A percentile compares a stretch with the other conserved stretches of the same genome.
Conservation (phyloP, 352 stramenopile species). For the Pythium brachiatum region DNA sequence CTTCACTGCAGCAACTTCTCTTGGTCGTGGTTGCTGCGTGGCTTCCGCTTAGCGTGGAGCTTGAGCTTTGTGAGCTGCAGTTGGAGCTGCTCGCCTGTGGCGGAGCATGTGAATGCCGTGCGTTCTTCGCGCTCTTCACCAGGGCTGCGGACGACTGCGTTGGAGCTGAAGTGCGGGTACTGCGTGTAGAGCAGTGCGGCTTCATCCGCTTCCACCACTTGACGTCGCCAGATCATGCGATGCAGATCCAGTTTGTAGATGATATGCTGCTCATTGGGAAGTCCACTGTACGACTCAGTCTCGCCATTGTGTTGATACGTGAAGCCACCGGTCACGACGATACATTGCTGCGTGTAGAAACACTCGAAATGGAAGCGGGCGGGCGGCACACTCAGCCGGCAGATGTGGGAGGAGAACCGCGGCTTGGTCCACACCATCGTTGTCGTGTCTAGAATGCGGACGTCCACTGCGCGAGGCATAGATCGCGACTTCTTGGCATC, state of each 20-base stretch:
- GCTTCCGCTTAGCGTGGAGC: neutral
- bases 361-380: slow-evolving; percentile 28
- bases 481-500: neutral
- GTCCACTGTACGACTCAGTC: slow-evolving; percentile 11
- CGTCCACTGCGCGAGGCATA: slow-evolving; percentile 6
- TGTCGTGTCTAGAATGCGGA: slow-evolving; percentile 23
- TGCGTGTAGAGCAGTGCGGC: slow-evolving; percentile 6
- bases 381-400: slow-evolving; percentile 14
- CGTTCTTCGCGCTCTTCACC: neutral
- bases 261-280: slow-evolving; percentile 14
- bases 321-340: slow-evolving; percentile 24
- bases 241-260: slow-evolving; percentile 63
- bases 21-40: neutral
- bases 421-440: slow-evolving; percentile 32
- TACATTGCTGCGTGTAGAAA: slow-evolving; percentile 13
- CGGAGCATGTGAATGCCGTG: slow-evolving; percentile 25
- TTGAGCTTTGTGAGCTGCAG: slow-evolving; percentile 34
- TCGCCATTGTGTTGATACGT: slow-evolving; percentile 22
- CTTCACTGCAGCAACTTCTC: neutral
- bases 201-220: slow-evolving; percentile 26
- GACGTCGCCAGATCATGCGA: slow-evolving; percentile 68
- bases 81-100: slow-evolving; percentile 14
- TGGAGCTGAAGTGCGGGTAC: slow-evolving; percentile 22
- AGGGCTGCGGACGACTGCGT: slow-evolving; percentile 24
- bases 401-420: slow-evolving; percentile 22